These are phyloP conservation scores for Plasmodium relictum DNA, from an alignment of 169 alveolate species.

Conservation along the genomic window DNA sequence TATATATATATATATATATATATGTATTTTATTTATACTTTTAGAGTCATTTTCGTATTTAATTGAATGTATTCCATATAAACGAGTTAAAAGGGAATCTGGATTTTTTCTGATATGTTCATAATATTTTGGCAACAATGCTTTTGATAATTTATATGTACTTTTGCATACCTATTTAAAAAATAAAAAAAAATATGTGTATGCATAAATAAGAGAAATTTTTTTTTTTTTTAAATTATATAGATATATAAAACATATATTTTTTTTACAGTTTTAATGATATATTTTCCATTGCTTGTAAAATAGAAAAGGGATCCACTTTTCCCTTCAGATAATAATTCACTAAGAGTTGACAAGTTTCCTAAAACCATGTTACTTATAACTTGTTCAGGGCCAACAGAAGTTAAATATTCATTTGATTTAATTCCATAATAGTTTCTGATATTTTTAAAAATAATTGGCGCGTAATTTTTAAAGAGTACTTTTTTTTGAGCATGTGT, in stretches of 20 bases:
- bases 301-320: constrained; percentile 97
- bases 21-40: constrained; percentile 13
- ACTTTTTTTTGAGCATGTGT: constrained; percentile 64
- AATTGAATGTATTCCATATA: constrained; percentile 94
- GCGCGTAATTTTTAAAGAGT: constrained; percentile 95
- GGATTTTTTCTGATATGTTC: constrained; percentile 82
- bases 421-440: constrained; percentile 92
- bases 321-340: constrained; percentile 95
- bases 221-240: background rate
- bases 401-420: constrained; percentile 93
- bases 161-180: constrained; percentile 24
- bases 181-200: background rate
- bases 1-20: background rate
- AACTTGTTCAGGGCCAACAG: constrained; percentile 97
- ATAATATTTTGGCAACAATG: constrained; percentile 60
- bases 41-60: constrained; percentile 61
- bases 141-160: constrained; percentile 23
- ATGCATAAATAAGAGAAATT: background rate
- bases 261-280: constrained; percentile 82
- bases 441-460: constrained; percentile 95
- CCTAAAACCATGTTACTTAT: constrained; percentile 96
- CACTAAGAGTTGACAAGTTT: constrained; percentile 95
- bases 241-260: too few species aligned
- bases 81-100: constrained; percentile 87
- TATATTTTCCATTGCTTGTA: constrained; percentile 93